Evolutionary conservation across 768 basidiomycete species (phyloP).

Genomic region (Mycena pura): DNA sequence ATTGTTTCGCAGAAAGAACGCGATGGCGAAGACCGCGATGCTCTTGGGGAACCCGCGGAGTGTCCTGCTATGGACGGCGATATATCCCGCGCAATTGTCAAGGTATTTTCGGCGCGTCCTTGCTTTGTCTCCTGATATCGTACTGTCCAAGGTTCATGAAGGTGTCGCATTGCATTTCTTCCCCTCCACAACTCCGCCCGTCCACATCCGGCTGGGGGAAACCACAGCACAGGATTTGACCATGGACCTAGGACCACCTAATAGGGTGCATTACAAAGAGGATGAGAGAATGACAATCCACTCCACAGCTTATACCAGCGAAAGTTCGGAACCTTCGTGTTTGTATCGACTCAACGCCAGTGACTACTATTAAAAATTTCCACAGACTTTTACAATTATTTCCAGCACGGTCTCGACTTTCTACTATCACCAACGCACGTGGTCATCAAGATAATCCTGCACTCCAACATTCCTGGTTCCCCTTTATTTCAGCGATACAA

Average conservation of each 20-base stretch:
- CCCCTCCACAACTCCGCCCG: conserved; percentile 54
- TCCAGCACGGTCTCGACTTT: conserved; percentile 90
- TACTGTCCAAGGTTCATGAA: conserved; percentile 64
- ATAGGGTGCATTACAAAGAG: conserved; percentile 83
- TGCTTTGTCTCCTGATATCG: not conserved
- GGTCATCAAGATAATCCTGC: conserved; percentile 85
- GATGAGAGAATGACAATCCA: conserved; percentile 90
- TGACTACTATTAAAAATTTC: conserved; percentile 4
- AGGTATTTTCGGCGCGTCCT: conserved; percentile 46
- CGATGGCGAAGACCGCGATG: conserved; percentile 63
- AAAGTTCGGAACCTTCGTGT: conserved; percentile 60
- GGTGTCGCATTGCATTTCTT: conserved; percentile 77
- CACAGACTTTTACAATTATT: conserved; percentile 91
- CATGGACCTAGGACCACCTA: conserved; percentile 80
- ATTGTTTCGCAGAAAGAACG: conserved; percentile 73
- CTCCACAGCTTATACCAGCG: conserved; percentile 51
- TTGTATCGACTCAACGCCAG: conserved; percentile 21
- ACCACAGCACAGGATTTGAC: conserved; percentile 86
- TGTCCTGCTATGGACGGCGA: conserved; percentile 77
- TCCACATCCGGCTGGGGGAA: conserved; percentile 70
- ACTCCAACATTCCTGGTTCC: conserved; percentile 89
- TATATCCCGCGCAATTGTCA: conserved; percentile 67
- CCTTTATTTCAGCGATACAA: conserved; percentile 91
- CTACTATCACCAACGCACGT: conserved; percentile 74
- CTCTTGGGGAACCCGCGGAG: conserved; percentile 74